Conservation (phyloP, 2,329 filamentous ascomycete genomes). For the Metarhizium guizhouense region DNA sequence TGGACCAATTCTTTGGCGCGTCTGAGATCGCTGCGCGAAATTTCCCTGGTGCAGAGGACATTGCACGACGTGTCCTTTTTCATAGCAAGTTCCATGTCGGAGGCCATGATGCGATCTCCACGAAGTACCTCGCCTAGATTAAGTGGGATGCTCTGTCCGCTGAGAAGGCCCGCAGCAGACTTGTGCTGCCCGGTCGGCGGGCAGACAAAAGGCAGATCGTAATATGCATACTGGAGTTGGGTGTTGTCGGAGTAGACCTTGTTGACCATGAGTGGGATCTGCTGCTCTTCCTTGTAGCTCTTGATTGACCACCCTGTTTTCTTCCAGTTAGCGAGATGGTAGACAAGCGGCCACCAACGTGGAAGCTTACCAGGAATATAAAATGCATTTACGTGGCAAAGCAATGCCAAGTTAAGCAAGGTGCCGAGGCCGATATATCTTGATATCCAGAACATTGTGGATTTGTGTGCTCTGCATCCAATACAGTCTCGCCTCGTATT, state of each 20-base stretch:
- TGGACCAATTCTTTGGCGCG: slow-evolving; percentile 64
- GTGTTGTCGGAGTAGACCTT: slow-evolving; percentile 87
- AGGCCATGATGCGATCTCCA: slow-evolving; percentile 76
- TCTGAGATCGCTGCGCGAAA: slow-evolving; percentile 55
- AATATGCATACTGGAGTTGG: slow-evolving; percentile 86
- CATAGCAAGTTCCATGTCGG: slow-evolving; percentile 76
- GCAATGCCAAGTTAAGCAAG: slow-evolving; percentile 33
- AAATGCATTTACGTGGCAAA: slow-evolving; percentile 48
- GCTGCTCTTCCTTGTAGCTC: slow-evolving; percentile 66
- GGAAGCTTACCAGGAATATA: slow-evolving; percentile 70
- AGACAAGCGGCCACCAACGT: background rate
- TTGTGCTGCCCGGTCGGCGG: slow-evolving; percentile 62
- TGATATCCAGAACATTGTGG: slow-evolving; percentile 10
- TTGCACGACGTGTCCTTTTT: slow-evolving; percentile 64
- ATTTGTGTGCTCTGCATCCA: background rate
- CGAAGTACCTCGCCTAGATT: slow-evolving; percentile 83
- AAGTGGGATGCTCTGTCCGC: slow-evolving; percentile 68
- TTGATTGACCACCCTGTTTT: slow-evolving; percentile 67
- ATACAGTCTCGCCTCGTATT: background rate
- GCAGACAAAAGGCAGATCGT: slow-evolving; percentile 80
- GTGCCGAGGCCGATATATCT: slow-evolving; percentile 25
- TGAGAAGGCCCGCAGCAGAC: slow-evolving; percentile 59
- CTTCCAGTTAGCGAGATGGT: slow-evolving; percentile 4
- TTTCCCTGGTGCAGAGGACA: slow-evolving; percentile 60
- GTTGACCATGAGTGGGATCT: slow-evolving; percentile 80